Evolutionary conservation across 441 rosid species (phyloP), one percentile per base, ranked within the genome.

Genomic region (Populus hybrid): DNA sequence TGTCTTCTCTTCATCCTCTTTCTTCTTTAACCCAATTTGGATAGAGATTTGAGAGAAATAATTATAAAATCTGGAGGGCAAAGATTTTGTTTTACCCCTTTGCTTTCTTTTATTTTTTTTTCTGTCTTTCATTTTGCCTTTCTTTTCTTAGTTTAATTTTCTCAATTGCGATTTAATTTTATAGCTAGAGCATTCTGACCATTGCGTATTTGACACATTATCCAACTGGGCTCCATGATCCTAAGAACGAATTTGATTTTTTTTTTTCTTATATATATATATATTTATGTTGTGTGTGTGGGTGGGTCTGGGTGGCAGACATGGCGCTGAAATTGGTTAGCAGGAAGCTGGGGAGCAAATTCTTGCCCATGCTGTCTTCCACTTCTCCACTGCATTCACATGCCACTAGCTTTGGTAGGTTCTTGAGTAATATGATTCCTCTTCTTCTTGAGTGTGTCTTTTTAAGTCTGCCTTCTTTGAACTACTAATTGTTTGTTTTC

Each of bases 391-490:
- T 92, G 70, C 97, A 94, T 83, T 91, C 97, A 61, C 98, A 94
- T 69, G 97, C 98, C 83, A 93, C 94, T 16, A 94, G 98, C 86
- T 94, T 94, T 38, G 98, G 98, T 94, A 84, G n/a, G 38, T 68
- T 69, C 67, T n/a, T 10, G 46, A 19, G 16, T 42, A 70, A 66
- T 78, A 24, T 63, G 24, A 1, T 2, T 59, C 23, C 8, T 36
- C 19, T 11, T 61, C 38, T 66, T 21, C 11, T 67, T 3, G 24
- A 24, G 19, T 21, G 16, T 24, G 19, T 35, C 24, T 18, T 30
- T 35, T 68, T 7, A 42, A 42, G 11, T 7, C 46, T 28, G n/a
- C 65, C 21, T 38, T 30, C 50, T 18, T 23, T 30, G 53, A 24
- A 46, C 57, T 53, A 6, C 9, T 18, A 34, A 18, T 67, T 66